These are phyloP conservation scores for Hirsutella rhossiliensis DNA, from an alignment of 2,329 filamentous ascomycete genomes.

Conservation along the genomic window DNA sequence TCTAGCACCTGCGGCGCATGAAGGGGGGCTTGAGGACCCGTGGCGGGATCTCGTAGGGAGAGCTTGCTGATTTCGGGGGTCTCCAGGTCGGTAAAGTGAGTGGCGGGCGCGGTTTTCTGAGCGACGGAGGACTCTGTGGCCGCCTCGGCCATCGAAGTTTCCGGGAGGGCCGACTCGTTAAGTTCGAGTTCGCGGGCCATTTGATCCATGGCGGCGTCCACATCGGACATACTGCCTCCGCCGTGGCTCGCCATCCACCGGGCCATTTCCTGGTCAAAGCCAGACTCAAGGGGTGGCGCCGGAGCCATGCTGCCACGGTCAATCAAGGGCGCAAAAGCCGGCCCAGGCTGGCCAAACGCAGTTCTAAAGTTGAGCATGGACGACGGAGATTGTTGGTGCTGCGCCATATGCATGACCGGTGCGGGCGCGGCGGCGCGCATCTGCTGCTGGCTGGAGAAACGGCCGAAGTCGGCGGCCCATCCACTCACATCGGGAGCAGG, in stretches of 20 bases:
- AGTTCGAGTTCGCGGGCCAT: conserved; percentile 28
- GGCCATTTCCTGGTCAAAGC: conserved; percentile 29
- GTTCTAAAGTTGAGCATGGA: conserved; percentile 14
- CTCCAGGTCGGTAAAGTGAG: conserved; percentile 15
- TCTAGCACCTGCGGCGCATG: not conserved
- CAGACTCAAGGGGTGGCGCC: conserved; percentile 13
- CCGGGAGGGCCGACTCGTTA: conserved; percentile 17
- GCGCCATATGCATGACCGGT: conserved; percentile 12
- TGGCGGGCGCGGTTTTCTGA: not conserved
- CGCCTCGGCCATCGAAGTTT: conserved; percentile 5
- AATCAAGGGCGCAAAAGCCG: conserved; percentile 5
- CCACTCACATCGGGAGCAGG: conserved; percentile 13
- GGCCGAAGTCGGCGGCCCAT: conserved; percentile 26
- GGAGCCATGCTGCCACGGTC: conserved; percentile 7
- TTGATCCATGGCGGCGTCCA: conserved; percentile 30
- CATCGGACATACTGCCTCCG: conserved; percentile 21
- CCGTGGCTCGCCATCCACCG: conserved; percentile 27
- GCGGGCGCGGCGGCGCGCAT: conserved; percentile 4
- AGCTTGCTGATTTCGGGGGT: conserved; percentile 20
- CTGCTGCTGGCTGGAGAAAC: conserved; percentile 16
- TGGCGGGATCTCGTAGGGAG: conserved; percentile 10
- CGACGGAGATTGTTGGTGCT: conserved; percentile 7
- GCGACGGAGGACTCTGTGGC: not conserved
- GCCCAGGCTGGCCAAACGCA: conserved; percentile 16
- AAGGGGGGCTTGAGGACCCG: conserved; percentile 1